These are phyloP conservation scores for Mariannaea elegans DNA, from an alignment of 2,329 filamentous ascomycete species.

Conservation along the genomic window DNA sequence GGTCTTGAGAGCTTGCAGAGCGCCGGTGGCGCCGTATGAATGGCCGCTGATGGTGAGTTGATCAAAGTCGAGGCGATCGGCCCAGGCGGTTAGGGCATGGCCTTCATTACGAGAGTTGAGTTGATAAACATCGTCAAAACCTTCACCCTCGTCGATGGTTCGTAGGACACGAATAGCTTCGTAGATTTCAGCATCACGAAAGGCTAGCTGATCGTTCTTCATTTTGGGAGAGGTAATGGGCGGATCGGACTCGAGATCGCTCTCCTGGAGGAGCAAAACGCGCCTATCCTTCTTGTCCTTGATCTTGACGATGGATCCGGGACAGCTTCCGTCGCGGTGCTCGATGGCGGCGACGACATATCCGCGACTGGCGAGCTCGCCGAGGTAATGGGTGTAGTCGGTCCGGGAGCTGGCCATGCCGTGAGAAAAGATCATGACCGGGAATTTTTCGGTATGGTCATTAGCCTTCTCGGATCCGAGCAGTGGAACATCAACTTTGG, in stretches of 20 bases:
- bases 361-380: conserved; percentile 59
- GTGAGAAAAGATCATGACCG: conserved; percentile 62
- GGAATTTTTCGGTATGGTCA: conserved; percentile 42
- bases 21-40: conserved; percentile 72
- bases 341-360: conserved; percentile 60
- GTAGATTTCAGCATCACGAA: conserved; percentile 60
- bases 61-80: conserved; percentile 60
- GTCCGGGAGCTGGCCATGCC: conserved; percentile 60
- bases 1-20: conserved; percentile 66
- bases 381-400: conserved; percentile 61
- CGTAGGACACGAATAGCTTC: conserved; percentile 53
- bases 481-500: conserved; percentile 56
- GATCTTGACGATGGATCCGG: conserved; percentile 52
- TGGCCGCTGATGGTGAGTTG: conserved; percentile 68
- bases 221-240: conserved; percentile 49
- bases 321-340: conserved; percentile 62
- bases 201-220: conserved; percentile 57
- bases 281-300: conserved; percentile 41
- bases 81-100: conserved; percentile 57
- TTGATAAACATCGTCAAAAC: conserved; percentile 44
- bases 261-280: conserved; percentile 47
- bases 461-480: conserved; percentile 36
- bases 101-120: conserved; percentile 60
- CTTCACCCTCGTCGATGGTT: conserved; percentile 51
- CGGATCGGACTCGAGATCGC: conserved; percentile 44